A percentile compares a stretch with the other conserved stretches of the same genome.
These are phyloP conservation scores for Daldinia grandis DNA, from an alignment of 495 filamentous ascomycete genomes.

Conservation along the genomic window DNA sequence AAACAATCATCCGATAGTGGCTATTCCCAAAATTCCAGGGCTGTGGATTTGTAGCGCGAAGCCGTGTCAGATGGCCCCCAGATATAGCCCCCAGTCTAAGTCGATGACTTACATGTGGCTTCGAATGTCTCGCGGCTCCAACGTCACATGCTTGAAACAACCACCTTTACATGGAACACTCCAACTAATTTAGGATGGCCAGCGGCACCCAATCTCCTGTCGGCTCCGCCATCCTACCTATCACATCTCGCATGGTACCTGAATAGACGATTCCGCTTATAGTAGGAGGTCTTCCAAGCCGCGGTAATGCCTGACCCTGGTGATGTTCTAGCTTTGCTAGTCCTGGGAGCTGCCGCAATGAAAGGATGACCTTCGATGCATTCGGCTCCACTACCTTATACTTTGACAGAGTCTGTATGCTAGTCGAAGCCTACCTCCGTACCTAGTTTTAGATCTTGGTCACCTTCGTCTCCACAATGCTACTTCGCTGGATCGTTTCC, in stretches of 20 bases:
- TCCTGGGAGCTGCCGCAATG: constrained; percentile 19
- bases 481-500: constrained; percentile 42
- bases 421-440: constrained; percentile 13
- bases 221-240: constrained; percentile 14
- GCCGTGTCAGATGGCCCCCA: constrained; percentile 36
- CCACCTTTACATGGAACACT: constrained; percentile 42
- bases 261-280: constrained; percentile 40
- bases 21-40: neutral
- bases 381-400: constrained; percentile 21
- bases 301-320: constrained; percentile 30
- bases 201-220: constrained; percentile 33
- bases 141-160: constrained; percentile 46
- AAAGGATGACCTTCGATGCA: constrained; percentile 40
- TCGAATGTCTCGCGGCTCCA: constrained; percentile 40
- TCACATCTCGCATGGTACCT: constrained; percentile 44
- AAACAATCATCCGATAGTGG: neutral
- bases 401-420: constrained; percentile 11
- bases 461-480: constrained; percentile 28
- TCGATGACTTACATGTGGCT: constrained; percentile 41
- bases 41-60: constrained; percentile 8
- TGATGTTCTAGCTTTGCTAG: constrained; percentile 1
- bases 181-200: constrained; percentile 37
- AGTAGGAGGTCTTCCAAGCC: constrained; percentile 40
- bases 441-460: constrained; percentile 17
- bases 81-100: constrained; percentile 10